Evolutionary conservation across 1,284 basidiomycete genomes (phyloP), one percentile per base, ranked within the genome.

Genomic region (Phaffia rhodozyma): DNA sequence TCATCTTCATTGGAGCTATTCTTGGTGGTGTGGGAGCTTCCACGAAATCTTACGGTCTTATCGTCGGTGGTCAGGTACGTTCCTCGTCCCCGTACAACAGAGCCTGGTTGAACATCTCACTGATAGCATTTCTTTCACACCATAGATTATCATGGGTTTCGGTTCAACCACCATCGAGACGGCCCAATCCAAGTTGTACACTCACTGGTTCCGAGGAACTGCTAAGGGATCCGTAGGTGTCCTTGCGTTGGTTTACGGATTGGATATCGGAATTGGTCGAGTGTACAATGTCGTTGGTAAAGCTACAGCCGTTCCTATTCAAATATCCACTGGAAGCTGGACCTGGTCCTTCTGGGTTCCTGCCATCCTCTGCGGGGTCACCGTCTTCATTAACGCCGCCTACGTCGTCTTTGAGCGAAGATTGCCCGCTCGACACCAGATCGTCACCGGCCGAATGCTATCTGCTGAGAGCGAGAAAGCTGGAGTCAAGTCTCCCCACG

Each of bases 331-430:
- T n/a, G 75, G 73, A 1, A 71, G 67, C 66, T 76, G 71, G 70
- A 73, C 73, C 30, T 77, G 74, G 73, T 69, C 73, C 1, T 70
- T 77, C 56, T 76, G 76, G 71, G 74, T 76, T 11, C 74, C 75
- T 0, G 68, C 71, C 9, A 74, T 76, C 58, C 57, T 73, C 43
- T 70, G 69, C 47, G 71, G 53, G 1, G 57, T 70, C 51, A 73
- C 72, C 29, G 66, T 74, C 13, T 63, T 43, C 1, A 30, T 74
- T 58, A 71, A 73, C 49, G 58, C 73, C 51, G 68, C 52, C 18
- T 77, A 78, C 68, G 73, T 73, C 63, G 34, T 68, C 38, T 75
- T 71, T 57, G 75, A 76, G 67, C 68, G 71, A 20, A 64, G 61
- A 5, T 69, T 77, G n/a, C 74, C 75, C 0, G 61, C 65, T n/a